Conservation (phyloP, 2,329 filamentous ascomycete genomes). For the Fusarium chaquense region DNA sequence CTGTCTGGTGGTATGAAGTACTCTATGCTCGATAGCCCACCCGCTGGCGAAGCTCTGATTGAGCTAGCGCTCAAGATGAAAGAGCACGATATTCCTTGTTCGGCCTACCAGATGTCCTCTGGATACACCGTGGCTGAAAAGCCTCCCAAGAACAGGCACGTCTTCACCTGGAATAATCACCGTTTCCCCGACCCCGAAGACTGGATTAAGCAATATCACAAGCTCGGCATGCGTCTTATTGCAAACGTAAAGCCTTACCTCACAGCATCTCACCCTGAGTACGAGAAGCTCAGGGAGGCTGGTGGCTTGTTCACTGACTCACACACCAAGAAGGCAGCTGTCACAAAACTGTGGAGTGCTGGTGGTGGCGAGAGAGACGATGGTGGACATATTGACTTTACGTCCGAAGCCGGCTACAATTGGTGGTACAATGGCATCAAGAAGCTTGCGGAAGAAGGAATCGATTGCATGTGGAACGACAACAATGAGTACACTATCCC, state of each 20-base stretch:
- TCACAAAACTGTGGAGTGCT: constrained; percentile 77
- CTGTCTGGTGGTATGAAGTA: constrained; percentile 73
- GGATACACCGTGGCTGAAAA: constrained; percentile 77
- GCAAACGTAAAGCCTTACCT: constrained; percentile 82
- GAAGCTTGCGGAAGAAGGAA: constrained; percentile 70
- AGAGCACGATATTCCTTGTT: constrained; percentile 75
- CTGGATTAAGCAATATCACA: constrained; percentile 72
- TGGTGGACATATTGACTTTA: constrained; percentile 80
- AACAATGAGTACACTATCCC: constrained; percentile 81
- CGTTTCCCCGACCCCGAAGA: constrained; percentile 76
- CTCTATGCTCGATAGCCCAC: constrained; percentile 62
- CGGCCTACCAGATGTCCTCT: constrained; percentile 78
- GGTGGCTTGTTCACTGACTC: constrained; percentile 75
- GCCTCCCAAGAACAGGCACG: constrained; percentile 76
- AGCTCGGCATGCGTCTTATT: constrained; percentile 73
- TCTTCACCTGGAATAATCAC: constrained; percentile 76
- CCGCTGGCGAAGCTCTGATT: constrained; percentile 69
- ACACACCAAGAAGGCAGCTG: constrained; percentile 62
- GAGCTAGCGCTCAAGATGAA: constrained; percentile 71
- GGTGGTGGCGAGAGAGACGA: constrained; percentile 77
- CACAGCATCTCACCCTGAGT: constrained; percentile 74
- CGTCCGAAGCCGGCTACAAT: constrained; percentile 72
- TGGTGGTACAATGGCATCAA: constrained; percentile 80
- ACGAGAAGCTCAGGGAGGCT: constrained; percentile 67
- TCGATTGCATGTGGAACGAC: constrained; percentile 83